A percentile compares a stretch with the other conserved stretches of the same genome.
These are phyloP conservation scores for Massarina eburnea DNA, from an alignment of 2,329 filamentous ascomycete species.

Conservation along the genomic window DNA sequence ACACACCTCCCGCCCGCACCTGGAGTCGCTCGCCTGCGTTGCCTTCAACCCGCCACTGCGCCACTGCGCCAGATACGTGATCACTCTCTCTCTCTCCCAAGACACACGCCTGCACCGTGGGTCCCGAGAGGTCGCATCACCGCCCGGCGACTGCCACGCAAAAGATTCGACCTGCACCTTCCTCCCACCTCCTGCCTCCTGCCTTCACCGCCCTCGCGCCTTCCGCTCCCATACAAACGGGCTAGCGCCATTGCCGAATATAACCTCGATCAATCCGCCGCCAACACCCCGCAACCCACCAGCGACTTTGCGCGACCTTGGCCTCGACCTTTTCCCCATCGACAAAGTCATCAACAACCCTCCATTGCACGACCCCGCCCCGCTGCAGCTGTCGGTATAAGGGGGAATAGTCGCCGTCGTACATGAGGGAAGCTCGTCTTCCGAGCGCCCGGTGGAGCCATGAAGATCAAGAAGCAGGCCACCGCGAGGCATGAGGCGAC, in stretches of 20 bases:
- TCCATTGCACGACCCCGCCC: slow-evolving; percentile 1
- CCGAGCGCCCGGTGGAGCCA: slow-evolving; percentile 43
- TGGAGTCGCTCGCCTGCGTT: slow-evolving; percentile 11
- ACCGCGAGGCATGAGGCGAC: slow-evolving; percentile 57
- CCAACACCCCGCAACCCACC: neutral
- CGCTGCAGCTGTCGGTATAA: slow-evolving; percentile 5
- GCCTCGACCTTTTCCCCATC: neutral
- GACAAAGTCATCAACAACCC: neutral
- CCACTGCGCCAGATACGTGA: slow-evolving; percentile 2
- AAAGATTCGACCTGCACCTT: slow-evolving; percentile 12
- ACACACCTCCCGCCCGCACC: slow-evolving; percentile 4
- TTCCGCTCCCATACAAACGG: neutral
- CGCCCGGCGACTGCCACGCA: slow-evolving; percentile 17
- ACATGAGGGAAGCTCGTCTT: slow-evolving; percentile 40
- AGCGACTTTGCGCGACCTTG: neutral
- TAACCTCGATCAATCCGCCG: neutral
- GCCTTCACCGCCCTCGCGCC: slow-evolving; percentile 5
- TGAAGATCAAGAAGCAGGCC: slow-evolving; percentile 60
- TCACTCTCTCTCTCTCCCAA: slow-evolving; percentile 16
- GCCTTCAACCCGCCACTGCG: slow-evolving; percentile 7
- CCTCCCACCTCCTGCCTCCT: slow-evolving; percentile 1
- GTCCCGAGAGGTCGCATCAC: slow-evolving; percentile 19
- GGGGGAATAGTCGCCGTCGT: slow-evolving; percentile 17
- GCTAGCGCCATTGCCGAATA: neutral
- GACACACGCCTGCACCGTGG: slow-evolving; percentile 43